These are phyloP conservation scores for Lecanosticta acicola DNA, from an alignment of 2,329 filamentous ascomycete genomes.

Conservation along the genomic window DNA sequence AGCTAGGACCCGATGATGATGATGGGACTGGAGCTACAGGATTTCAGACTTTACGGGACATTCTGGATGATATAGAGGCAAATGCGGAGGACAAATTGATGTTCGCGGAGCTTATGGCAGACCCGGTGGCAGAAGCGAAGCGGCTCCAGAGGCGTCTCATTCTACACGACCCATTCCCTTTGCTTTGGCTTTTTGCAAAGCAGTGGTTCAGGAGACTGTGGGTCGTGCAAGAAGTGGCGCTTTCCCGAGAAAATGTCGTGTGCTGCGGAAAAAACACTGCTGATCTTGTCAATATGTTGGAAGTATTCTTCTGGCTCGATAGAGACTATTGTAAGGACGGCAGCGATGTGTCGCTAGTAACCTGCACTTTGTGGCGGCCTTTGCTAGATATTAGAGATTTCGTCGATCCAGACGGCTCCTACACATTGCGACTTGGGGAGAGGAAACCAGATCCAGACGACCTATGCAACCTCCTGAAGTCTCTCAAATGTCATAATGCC, in stretches of 20 bases:
- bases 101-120: too few relatives aligned
- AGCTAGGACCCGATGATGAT: not conserved
- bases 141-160: not conserved
- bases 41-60: not conserved
- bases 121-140: conserved; percentile 1
- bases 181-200: conserved; percentile 3
- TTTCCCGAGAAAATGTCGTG: conserved; percentile 2
- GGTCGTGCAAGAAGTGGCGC: conserved; percentile 10
- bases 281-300: not conserved
- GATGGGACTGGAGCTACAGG: not conserved
- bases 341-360: too few relatives aligned
- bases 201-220: conserved; percentile 11
- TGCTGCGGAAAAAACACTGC: not conserved
- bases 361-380: too few relatives aligned
- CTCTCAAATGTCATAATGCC: not conserved
- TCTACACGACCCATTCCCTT: not conserved
- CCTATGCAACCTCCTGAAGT: not conserved
- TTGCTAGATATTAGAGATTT: too few relatives aligned
- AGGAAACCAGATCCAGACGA: not conserved
- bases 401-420: too few relatives aligned
- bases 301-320: not conserved
- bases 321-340: not conserved
- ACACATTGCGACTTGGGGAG: too few relatives aligned
- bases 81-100: not conserved
- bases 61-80: not conserved